Evolutionary conservation across 257 asterid species (phyloP).

Genomic region (Catharanthus roseus): DNA sequence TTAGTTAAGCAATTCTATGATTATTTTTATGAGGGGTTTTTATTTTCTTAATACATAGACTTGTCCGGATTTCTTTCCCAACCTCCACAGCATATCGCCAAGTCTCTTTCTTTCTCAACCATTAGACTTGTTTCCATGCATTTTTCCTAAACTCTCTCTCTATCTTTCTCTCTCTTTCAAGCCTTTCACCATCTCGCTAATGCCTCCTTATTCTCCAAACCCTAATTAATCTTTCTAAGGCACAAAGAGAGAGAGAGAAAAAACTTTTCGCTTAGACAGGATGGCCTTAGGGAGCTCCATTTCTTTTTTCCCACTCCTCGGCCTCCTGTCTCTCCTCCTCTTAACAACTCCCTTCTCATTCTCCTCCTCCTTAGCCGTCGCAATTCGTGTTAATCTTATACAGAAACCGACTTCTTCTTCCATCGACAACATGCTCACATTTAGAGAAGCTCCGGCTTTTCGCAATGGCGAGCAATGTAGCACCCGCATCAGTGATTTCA

Average conservation of each 20-base stretch:
- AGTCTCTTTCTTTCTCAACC: slow-evolving; percentile 12
- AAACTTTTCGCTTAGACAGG: slow-evolving; percentile 37
- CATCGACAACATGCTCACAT: slow-evolving; percentile 26
- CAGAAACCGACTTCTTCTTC: slow-evolving; percentile 21
- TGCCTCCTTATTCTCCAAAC: slow-evolving; percentile 6
- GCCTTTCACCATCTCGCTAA: no score
- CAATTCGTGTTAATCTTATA: slow-evolving; percentile 42
- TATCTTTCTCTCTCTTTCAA: not conserved
- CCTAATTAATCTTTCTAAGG: slow-evolving; percentile 6
- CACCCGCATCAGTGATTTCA: slow-evolving; percentile 16
- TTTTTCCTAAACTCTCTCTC: slow-evolving; percentile 15
- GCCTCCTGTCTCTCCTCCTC: slow-evolving; percentile 82
- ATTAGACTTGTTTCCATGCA: not conserved
- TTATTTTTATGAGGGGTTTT: not conserved
- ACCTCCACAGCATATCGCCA: slow-evolving; percentile 1
- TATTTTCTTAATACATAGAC: not conserved
- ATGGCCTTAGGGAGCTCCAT: slow-evolving; percentile 61
- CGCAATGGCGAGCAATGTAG: slow-evolving; percentile 57
- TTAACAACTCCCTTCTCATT: slow-evolving; percentile 22
- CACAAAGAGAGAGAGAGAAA: not conserved
- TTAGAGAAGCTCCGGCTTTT: slow-evolving; percentile 78
- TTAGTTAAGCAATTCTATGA: not conserved
- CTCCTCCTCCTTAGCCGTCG: slow-evolving; percentile 18
- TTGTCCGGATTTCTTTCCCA: slow-evolving; percentile 12
- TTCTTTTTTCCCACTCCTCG: slow-evolving; percentile 36